Conservation (phyloP, 495 filamentous ascomycete genomes). For the Aspergillus ellipticus region DNA sequence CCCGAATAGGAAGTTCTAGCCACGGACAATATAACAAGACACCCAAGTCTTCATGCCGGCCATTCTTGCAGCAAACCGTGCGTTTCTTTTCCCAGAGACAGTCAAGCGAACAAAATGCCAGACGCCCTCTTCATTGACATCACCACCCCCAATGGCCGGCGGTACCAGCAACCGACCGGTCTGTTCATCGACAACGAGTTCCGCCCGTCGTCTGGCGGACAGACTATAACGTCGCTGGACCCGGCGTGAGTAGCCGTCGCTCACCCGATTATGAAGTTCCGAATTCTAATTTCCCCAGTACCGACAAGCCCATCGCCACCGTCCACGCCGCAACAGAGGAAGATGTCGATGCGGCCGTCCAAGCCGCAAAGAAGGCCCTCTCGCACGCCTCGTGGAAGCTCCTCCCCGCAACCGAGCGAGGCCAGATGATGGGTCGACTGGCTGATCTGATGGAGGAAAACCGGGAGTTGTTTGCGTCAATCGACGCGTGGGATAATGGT, state of each 20-base stretch:
- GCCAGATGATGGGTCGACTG: constrained; percentile 69
- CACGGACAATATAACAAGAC: neutral
- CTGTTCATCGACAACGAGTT: constrained; percentile 97
- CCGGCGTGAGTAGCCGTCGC: constrained; percentile 44
- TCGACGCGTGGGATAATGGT: constrained; percentile 94
- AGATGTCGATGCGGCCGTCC: constrained; percentile 82
- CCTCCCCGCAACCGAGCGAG: constrained; percentile 69
- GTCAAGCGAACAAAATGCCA: neutral
- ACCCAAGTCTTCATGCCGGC: neutral
- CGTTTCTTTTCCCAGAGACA: neutral
- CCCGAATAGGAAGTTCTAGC: neutral
- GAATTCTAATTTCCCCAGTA: constrained; percentile 48
- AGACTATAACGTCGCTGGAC: constrained; percentile 74
- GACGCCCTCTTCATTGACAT: constrained; percentile 54
- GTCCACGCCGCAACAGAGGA: constrained; percentile 76
- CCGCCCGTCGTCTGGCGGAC: constrained; percentile 64
- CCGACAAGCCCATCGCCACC: constrained; percentile 75
- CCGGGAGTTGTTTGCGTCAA: constrained; percentile 72
- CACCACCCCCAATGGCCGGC: constrained; percentile 81
- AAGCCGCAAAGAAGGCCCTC: constrained; percentile 77
- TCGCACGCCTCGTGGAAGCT: constrained; percentile 73
- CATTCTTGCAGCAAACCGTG: neutral
- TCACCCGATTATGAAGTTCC: constrained; percentile 26
- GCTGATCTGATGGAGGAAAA: constrained; percentile 69
- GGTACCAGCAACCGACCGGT: constrained; percentile 73